phyloP scores from a whole-genome alignment of 495 filamentous ascomycete species.

The Cercophora scortea region DNA sequence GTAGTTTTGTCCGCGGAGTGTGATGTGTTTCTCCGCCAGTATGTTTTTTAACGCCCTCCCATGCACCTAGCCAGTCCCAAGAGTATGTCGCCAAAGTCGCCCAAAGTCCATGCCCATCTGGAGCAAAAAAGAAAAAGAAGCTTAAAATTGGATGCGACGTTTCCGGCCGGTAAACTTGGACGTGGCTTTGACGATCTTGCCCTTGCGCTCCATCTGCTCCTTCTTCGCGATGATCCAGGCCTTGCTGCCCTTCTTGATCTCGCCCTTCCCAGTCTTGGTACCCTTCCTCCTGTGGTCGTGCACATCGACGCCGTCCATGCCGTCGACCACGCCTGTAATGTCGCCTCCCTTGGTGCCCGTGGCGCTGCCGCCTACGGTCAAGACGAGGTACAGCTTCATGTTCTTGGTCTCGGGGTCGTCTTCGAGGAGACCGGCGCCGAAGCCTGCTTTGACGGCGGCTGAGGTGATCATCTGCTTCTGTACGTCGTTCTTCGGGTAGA shows the following conservation, averaged over 20 bases:
- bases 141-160: constrained; percentile 50
- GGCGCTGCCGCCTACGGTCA: constrained; percentile 82
- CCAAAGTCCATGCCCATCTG: not conserved
- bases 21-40: not conserved
- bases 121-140: not conserved
- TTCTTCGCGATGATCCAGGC: constrained; percentile 92
- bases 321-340: constrained; percentile 77
- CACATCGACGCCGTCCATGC: constrained; percentile 84
- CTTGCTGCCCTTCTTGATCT: constrained; percentile 70
- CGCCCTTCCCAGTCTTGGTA: constrained; percentile 37
- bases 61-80: no score
- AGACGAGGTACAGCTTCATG: constrained; percentile 84
- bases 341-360: constrained; percentile 56
- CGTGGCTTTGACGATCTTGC: constrained; percentile 82
- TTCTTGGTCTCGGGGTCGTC: constrained; percentile 96
- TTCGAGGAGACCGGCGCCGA: constrained; percentile 89
- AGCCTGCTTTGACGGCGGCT: constrained; percentile 87
- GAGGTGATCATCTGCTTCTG: constrained; percentile 85
- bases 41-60: not conserved
- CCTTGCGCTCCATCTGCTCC: constrained; percentile 88
- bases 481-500: constrained; percentile 91
- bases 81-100: not conserved
- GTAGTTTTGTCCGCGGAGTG: not conserved
- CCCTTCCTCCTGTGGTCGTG: constrained; percentile 58
- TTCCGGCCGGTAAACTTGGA: constrained; percentile 92